Evolutionary conservation across 257 asterid species (phyloP), one percentile per base, ranked within the genome.

Genomic region (Fraxinus pennsylvanica): DNA sequence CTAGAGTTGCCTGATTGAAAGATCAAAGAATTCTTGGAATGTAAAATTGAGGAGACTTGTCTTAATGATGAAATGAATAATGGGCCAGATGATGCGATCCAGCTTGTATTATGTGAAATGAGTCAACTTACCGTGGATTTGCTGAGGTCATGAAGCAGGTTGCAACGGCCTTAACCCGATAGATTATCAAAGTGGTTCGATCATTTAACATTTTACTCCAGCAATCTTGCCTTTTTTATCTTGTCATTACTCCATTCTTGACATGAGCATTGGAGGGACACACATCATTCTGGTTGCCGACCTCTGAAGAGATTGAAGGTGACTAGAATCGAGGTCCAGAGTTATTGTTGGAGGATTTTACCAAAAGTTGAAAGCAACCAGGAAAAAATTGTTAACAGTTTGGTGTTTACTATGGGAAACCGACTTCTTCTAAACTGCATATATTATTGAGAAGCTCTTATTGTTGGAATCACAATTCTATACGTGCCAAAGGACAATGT

Each of bases 131-230:
- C 19, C 8, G 21, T 74, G 54, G 41, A 41, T 78, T 25, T 39
- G 15, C 36, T 71, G 76, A 71, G 52, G 47, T 78, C 39, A 15
- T 63, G 41, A 29, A 21, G 41, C 33, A 61, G 68, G 68, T 21
- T 9, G 30, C 30, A 22, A 22, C 13, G 32, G 15, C 30, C 30
- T 22, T 22, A 61, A 22, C 32, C 29, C 14, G 17, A 22, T 61
- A 61, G 65, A 19, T 54, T 54, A 19, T 54, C 65, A 21, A 54
- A 19, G 65, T 54, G 65, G n/a, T 54, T 19, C 9, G 22, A 19
- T 54, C 65, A 54, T 54, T 54, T 19, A 19, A 57, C 9, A 57
- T 57, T 17, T 57, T 57, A 17, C 10, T n/a, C 66, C 25, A 57
- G 66, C 25, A 57, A 57, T 57, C 29, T 57, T 19, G n/a, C 66